phyloP scores from a whole-genome alignment of 208 protist genomes.

The Borovskyia barvae region DNA sequence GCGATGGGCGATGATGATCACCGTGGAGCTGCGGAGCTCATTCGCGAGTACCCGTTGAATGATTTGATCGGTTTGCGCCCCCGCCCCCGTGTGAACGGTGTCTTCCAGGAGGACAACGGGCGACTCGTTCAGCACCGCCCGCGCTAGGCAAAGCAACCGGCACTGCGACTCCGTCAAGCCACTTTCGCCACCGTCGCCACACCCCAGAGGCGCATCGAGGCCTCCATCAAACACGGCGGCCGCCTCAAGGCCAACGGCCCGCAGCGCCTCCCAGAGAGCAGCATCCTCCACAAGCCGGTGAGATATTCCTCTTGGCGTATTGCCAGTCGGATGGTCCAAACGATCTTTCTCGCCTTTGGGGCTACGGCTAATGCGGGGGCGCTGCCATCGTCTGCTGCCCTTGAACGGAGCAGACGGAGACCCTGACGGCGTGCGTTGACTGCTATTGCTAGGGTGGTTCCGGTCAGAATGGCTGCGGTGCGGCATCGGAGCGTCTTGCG shows the following conservation, averaged over 20 bases:
- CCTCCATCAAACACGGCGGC: conserved; percentile 35
- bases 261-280: conserved; percentile 50
- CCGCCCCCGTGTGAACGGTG: conserved; percentile 66
- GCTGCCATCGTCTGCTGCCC: neutral
- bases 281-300: conserved; percentile 29
- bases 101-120: conserved; percentile 95
- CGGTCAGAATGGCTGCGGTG: too few relatives aligned
- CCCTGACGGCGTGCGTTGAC: neutral
- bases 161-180: conserved; percentile 89
- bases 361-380: conserved; percentile 1
- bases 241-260: conserved; percentile 33
- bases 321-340: neutral
- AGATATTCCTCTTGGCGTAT: too few relatives aligned
- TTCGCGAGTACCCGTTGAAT: conserved; percentile 85
- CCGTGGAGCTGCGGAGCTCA: conserved; percentile 88
- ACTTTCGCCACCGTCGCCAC: conserved; percentile 32
- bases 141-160: conserved; percentile 94
- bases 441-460: neutral
- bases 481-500: neutral
- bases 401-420: too few relatives aligned
- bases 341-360: neutral
- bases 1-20: conserved; percentile 95
- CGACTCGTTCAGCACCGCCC: conserved; percentile 86
- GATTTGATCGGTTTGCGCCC: conserved; percentile 63
- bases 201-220: conserved; percentile 43